A percentile compares a stretch with the other conserved stretches of the same genome.
Conservation (phyloP, 768 basidiomycete species). For the Peribolospora baueri region DNA sequence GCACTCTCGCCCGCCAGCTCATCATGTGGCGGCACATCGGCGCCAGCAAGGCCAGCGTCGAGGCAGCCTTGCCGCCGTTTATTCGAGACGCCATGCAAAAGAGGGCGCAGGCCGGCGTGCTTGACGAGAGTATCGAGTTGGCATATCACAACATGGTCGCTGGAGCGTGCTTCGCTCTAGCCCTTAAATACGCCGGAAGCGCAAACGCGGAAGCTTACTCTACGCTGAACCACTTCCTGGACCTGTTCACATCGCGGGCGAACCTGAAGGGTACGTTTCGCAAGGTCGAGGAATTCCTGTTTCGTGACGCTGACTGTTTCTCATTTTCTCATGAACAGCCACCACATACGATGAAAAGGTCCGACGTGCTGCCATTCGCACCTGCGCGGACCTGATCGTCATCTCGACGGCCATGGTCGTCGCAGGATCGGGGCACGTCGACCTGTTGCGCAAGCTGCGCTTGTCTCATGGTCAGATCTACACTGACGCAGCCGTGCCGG, state of each 20-base stretch:
- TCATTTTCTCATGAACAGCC: conserved; percentile 23
- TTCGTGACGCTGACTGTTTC: neutral
- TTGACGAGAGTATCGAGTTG: conserved; percentile 29
- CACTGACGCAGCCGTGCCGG: conserved; percentile 8
- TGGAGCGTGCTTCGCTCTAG: conserved; percentile 74
- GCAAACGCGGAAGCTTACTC: conserved; percentile 71
- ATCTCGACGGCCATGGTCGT: conserved; percentile 75
- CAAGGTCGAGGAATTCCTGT: neutral
- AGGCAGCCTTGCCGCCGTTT: conserved; percentile 38
- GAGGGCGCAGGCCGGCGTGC: conserved; percentile 21
- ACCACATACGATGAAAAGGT: conserved; percentile 67
- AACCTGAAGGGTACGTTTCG: conserved; percentile 36
- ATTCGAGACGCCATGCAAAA: conserved; percentile 36
- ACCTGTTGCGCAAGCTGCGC: conserved; percentile 59
- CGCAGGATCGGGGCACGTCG: conserved; percentile 90
- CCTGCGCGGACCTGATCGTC: conserved; percentile 67
- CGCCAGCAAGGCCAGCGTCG: conserved; percentile 27
- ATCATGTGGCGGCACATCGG: conserved; percentile 67
- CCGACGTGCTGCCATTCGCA: conserved; percentile 60
- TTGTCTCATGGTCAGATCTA: conserved; percentile 75
- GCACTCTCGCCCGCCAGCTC: conserved; percentile 48
- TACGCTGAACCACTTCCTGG: conserved; percentile 56
- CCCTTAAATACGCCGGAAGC: conserved; percentile 80
- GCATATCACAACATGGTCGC: conserved; percentile 80
- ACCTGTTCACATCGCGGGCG: conserved; percentile 46